These are phyloP conservation scores for Saccharum spontaneum DNA, from an alignment of 176 grass and related monocot genomes.

Conservation along the genomic window DNA sequence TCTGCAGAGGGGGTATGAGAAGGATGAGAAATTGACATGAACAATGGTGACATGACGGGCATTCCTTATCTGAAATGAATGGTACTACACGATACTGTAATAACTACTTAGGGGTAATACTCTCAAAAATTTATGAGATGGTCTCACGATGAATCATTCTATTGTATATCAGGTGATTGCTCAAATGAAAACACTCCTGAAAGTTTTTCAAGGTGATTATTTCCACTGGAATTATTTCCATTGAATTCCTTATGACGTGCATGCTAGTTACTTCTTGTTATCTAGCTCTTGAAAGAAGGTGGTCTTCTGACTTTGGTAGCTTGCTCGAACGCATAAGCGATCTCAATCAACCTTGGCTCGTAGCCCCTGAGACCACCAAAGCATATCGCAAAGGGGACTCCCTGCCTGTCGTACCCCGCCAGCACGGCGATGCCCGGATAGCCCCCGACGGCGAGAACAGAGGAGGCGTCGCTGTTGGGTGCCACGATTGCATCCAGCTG, in stretches of 20 bases:
- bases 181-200: no score
- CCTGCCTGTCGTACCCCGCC: slow-evolving; percentile 43
- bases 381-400: slow-evolving; percentile 53
- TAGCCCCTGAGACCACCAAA: slow-evolving; percentile 58
- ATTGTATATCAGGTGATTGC: no score
- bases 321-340: slow-evolving; percentile 62
- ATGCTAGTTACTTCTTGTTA: background rate
- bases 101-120: no score
- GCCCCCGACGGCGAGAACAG: slow-evolving; percentile 49
- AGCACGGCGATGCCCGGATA: slow-evolving; percentile 59
- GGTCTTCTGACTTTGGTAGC: slow-evolving; percentile 42
- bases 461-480: background rate
- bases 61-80: no score
- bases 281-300: slow-evolving; percentile 21
- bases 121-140: no score
- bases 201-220: no score
- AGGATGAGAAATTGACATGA: background rate
- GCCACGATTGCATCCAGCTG: slow-evolving; percentile 47
- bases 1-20: slow-evolving; percentile 31
- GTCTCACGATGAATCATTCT: no score
- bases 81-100: no score
- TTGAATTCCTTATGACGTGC: no score
- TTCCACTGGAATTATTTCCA: no score
- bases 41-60: background rate
- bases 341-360: slow-evolving; percentile 62